Conservation (phyloP, 2,329 filamentous ascomycete species). For the Fusarium haematococcum region DNA sequence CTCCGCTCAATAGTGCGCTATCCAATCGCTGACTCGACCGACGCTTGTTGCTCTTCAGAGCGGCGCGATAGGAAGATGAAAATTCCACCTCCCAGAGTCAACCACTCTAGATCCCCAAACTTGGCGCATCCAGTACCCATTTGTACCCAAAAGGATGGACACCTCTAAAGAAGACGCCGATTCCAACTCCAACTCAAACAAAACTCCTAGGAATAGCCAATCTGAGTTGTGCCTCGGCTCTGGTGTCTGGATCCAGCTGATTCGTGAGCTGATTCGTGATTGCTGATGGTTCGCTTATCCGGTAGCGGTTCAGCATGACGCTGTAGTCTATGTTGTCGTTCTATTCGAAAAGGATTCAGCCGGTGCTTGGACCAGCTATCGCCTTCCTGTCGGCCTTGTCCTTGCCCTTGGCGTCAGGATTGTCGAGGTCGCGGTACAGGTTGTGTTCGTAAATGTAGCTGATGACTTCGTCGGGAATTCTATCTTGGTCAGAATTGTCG, state of each 20-base stretch:
- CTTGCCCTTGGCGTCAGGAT: constrained; percentile 43
- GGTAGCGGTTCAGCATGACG: constrained; percentile 5
- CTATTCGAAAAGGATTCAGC: constrained; percentile 33
- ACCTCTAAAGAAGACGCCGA: constrained; percentile 27
- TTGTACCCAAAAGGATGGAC: constrained; percentile 3
- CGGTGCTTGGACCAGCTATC: constrained; percentile 42
- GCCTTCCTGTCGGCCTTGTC: constrained; percentile 27
- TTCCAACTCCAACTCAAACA: constrained; percentile 14
- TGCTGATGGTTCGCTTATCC: constrained; percentile 13
- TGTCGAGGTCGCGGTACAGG: constrained; percentile 68
- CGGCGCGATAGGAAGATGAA: constrained; percentile 34
- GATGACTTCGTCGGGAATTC: constrained; percentile 77
- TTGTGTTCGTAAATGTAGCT: constrained; percentile 77
- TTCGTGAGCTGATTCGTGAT: constrained; percentile 6
- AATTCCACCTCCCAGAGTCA: constrained; percentile 30
- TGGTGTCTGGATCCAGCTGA: constrained; percentile 14
- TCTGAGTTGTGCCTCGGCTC: constrained; percentile 15
- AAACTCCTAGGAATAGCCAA: constrained; percentile 19
- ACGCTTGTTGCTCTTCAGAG: constrained; percentile 28
- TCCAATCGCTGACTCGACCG: constrained; percentile 31
- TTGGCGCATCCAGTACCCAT: constrained; percentile 16
- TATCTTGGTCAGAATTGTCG: constrained; percentile 22
- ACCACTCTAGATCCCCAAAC: constrained; percentile 20
- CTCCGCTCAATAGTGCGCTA: constrained; percentile 35
- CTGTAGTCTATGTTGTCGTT: constrained; percentile 17